phyloP scores from a whole-genome alignment of 1,139 yeast species.

The Protomyces arabidopsidicola region DNA sequence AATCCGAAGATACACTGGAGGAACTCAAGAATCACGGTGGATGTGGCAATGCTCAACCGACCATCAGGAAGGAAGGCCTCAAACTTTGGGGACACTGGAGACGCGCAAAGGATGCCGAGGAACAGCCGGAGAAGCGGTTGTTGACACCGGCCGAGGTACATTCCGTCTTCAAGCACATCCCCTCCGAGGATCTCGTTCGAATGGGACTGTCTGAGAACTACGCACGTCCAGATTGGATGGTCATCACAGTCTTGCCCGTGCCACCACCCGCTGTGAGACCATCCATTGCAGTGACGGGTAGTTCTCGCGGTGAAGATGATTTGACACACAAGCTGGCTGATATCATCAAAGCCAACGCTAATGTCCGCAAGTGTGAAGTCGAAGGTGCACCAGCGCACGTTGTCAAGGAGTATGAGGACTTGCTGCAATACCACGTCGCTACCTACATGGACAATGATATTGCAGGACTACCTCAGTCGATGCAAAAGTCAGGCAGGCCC shows the following conservation, averaged over 20 bases:
- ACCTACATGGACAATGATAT: conserved; percentile 99
- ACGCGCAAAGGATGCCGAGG: conserved; percentile 67
- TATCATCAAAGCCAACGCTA: conserved; percentile 90
- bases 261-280: conserved; percentile 99
- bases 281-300: conserved; percentile 93
- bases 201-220: conserved; percentile 92
- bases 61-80: conserved; percentile 90
- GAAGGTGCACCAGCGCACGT: conserved; percentile 99
- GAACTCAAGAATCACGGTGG: conserved; percentile 72
- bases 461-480: conserved; percentile 99
- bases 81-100: conserved; percentile 98
- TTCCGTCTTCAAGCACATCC: conserved; percentile 86
- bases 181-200: conserved; percentile 71
- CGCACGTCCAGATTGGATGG: conserved; percentile 98
- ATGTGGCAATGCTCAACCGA: conserved; percentile 96
- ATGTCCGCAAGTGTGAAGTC: conserved; percentile 91
- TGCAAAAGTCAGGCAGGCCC: conserved; percentile 98
- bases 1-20: conserved; percentile 38
- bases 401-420: conserved; percentile 89
- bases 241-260: conserved; percentile 94
- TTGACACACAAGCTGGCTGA: conserved; percentile 96
- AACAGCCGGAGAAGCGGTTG: conserved; percentile 85
- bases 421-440: conserved; percentile 96
- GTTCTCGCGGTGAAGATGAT: conserved; percentile 99
- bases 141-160: conserved; percentile 84